Evolutionary conservation across 1,284 basidiomycete species (phyloP).

Genomic region (Taiwanofungus camphoratus): DNA sequence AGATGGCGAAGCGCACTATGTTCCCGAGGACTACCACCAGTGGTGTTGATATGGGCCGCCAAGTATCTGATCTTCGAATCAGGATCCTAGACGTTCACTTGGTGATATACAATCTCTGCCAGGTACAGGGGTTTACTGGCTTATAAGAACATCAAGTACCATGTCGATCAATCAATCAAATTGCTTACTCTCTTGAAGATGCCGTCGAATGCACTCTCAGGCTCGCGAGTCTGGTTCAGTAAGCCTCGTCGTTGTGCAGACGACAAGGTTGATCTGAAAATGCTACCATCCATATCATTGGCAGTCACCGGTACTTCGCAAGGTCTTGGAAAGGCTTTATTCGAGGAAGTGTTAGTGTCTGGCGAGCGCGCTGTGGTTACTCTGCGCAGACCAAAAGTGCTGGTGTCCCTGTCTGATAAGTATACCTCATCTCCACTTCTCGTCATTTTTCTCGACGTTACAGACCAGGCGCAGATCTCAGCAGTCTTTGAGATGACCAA

Average conservation of each 20-base stretch:
- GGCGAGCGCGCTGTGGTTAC: background rate
- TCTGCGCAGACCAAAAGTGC: background rate
- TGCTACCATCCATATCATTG: too few relatives aligned
- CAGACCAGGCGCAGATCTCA: conserved; percentile 5
- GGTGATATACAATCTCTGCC: too few relatives aligned
- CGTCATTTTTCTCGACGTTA: conserved; percentile 14
- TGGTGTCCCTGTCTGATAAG: background rate
- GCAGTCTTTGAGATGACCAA: conserved; percentile 7
- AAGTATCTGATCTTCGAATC: too few relatives aligned
- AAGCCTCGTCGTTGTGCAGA: background rate
- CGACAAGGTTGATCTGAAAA: background rate
- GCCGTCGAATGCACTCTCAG: background rate
- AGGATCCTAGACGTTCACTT: too few relatives aligned
- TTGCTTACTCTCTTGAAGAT: background rate
- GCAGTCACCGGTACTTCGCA: background rate
- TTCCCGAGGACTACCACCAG: too few relatives aligned
- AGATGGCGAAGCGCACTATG: too few relatives aligned
- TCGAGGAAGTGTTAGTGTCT: background rate
- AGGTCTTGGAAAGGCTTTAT: background rate
- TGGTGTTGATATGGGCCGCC: too few relatives aligned
- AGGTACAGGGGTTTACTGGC: too few relatives aligned
- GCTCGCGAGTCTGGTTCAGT: background rate
- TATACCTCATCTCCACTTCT: conserved; percentile 12
- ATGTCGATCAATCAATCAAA: too few relatives aligned
- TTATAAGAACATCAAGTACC: too few relatives aligned